Evolutionary conservation across 2,329 filamentous ascomycete genomes (phyloP).

Genomic region (Epichloe sp.): DNA sequence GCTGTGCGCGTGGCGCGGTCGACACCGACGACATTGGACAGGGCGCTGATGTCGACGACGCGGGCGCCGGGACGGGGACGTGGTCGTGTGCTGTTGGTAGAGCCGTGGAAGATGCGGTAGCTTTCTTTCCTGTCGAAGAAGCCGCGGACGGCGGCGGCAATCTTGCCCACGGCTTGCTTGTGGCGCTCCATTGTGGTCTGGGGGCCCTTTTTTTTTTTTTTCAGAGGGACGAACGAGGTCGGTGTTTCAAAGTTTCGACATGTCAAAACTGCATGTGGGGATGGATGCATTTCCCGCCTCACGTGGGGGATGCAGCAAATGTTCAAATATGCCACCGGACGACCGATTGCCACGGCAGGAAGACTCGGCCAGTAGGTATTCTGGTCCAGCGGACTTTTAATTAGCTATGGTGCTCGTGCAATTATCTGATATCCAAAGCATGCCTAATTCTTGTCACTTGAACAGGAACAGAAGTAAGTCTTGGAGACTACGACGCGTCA

Average conservation of each 20-base stretch:
- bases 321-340: too few relatives aligned
- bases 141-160: conserved; percentile 33
- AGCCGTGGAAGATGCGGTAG: conserved; percentile 66
- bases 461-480: too few relatives aligned
- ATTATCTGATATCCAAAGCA: too few relatives aligned
- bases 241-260: background rate
- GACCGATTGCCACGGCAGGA: too few relatives aligned
- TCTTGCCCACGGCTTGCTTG: conserved; percentile 31
- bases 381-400: too few relatives aligned
- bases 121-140: conserved; percentile 37
- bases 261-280: background rate
- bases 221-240: background rate
- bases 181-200: conserved; percentile 33
- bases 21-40: conserved; percentile 51
- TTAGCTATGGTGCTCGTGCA: too few relatives aligned
- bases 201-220: background rate
- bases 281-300: too few relatives aligned
- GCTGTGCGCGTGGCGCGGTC: conserved; percentile 42
- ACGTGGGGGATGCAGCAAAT: too few relatives aligned
- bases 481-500: too few relatives aligned
- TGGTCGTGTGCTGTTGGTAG: conserved; percentile 60
- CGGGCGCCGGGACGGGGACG: conserved; percentile 17
- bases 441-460: too few relatives aligned
- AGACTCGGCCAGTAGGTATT: too few relatives aligned
- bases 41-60: conserved; percentile 49